phyloP scores from a whole-genome alignment of 177 flowering plant genomes.

The Vitis hybrid region DNA sequence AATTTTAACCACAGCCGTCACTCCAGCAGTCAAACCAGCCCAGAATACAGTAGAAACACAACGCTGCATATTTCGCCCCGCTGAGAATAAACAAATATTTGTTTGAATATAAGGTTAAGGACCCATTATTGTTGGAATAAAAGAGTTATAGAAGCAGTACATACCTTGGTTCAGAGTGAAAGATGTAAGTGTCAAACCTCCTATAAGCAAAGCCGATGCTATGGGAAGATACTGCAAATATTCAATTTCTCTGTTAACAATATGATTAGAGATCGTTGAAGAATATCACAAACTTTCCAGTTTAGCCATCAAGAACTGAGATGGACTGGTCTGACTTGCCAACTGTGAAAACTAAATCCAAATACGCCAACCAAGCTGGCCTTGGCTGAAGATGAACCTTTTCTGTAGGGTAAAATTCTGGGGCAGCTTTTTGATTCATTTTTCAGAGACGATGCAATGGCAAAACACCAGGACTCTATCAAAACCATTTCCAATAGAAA shows the following conservation, averaged over 20 bases:
- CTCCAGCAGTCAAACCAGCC: constrained; percentile 89
- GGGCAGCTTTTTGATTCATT: background rate
- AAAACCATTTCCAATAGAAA: background rate
- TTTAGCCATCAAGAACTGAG: background rate
- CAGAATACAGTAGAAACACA: constrained; percentile 62
- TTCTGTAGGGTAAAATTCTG: background rate
- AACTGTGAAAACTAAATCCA: background rate
- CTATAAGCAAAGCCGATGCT: constrained; percentile 82
- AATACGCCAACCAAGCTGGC: background rate
- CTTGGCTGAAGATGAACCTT: background rate
- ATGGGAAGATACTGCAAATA: constrained; percentile 80
- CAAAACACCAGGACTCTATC: background rate
- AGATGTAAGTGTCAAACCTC: constrained; percentile 83
- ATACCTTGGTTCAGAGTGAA: constrained; percentile 84
- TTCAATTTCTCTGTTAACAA: constrained; percentile 4
- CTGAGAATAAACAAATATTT: constrained; percentile 27
- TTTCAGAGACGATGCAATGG: background rate
- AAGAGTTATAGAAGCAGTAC: background rate
- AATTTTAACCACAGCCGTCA: constrained; percentile 76
- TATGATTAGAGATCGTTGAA: background rate
- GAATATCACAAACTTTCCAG: background rate
- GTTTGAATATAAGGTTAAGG: background rate
- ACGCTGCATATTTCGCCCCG: constrained; percentile 73
- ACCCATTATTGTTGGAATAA: background rate
- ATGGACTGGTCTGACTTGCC: background rate